Evolutionary conservation across 2,329 filamentous ascomycete genomes (phyloP).

Genomic region (Phialophora tarda): DNA sequence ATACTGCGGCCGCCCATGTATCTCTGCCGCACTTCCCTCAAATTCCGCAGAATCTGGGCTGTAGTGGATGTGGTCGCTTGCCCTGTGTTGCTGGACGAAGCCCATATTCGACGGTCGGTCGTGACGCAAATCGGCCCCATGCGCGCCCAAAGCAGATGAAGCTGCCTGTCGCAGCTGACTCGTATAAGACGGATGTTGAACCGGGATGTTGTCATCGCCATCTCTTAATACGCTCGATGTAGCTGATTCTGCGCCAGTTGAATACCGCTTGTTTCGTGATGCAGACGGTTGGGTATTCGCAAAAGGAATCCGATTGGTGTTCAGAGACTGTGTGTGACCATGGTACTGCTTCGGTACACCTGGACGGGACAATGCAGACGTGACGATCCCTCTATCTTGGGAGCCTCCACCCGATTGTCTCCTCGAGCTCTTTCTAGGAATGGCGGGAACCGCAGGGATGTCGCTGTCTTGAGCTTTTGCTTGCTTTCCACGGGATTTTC

Average conservation of each 20-base stretch:
- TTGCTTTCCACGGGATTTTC: slow-evolving; percentile 34
- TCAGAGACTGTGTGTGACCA: slow-evolving; percentile 33
- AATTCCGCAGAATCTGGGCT: slow-evolving; percentile 43
- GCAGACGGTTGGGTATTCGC: slow-evolving; percentile 35
- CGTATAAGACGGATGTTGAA: slow-evolving; percentile 32
- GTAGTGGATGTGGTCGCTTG: slow-evolving; percentile 56
- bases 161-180: slow-evolving; percentile 41
- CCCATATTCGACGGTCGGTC: slow-evolving; percentile 57
- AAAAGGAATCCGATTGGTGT: slow-evolving; percentile 51
- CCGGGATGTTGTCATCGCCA: slow-evolving; percentile 39
- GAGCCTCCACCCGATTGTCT: slow-evolving; percentile 54
- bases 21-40: slow-evolving; percentile 36
- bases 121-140: slow-evolving; percentile 45
- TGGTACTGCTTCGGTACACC: slow-evolving; percentile 17
- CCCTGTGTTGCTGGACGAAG: slow-evolving; percentile 56
- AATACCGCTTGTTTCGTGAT: slow-evolving; percentile 29
- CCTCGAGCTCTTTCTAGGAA: slow-evolving; percentile 76
- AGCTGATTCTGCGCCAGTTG: slow-evolving; percentile 43
- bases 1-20: slow-evolving; percentile 27
- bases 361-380: slow-evolving; percentile 29
- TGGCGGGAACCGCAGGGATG: slow-evolving; percentile 47
- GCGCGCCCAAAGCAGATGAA: slow-evolving; percentile 42
- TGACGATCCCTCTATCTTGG: slow-evolving; percentile 30
- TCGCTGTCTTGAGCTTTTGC: slow-evolving; percentile 44
- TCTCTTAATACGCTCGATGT: slow-evolving; percentile 46